phyloP scores from a whole-genome alignment of 371 early-diverging fungal genomes.

The Circinella umbellata region DNA sequence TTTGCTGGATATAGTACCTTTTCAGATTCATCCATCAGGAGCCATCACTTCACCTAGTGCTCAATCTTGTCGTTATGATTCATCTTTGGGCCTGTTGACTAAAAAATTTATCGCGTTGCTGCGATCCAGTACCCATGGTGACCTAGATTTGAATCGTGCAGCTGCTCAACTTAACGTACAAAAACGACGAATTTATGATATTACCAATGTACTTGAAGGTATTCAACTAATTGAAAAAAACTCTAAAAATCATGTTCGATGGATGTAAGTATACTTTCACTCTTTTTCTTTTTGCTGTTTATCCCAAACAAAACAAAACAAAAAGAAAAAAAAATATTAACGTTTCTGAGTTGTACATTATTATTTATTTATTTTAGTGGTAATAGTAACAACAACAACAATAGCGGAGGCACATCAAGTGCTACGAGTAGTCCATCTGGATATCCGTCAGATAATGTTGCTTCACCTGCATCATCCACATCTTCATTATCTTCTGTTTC shows the following conservation, averaged over 20 bases:
- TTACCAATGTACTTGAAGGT: constrained; percentile 87
- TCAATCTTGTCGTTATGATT: constrained; percentile 47
- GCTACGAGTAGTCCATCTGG: constrained; percentile 2
- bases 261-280: constrained; percentile 61
- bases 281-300: neutral
- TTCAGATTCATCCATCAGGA: constrained; percentile 28
- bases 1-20: constrained; percentile 16
- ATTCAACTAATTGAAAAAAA: constrained; percentile 79
- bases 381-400: neutral
- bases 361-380: neutral
- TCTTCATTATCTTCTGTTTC: constrained; percentile 18
- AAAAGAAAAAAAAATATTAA: neutral
- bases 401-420: neutral
- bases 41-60: constrained; percentile 23
- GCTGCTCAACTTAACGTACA: constrained; percentile 74
- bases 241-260: constrained; percentile 80
- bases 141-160: constrained; percentile 76
- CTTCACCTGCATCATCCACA: constrained; percentile 16
- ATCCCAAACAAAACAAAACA: neutral
- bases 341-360: constrained; percentile 6
- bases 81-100: constrained; percentile 76
- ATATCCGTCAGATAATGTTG: constrained; percentile 1
- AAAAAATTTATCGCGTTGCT: constrained; percentile 76
- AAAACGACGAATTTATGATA: constrained; percentile 88
- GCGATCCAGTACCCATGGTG: constrained; percentile 65